These are phyloP conservation scores for Arthroderma sp. DNA, from an alignment of 2,329 filamentous ascomycete genomes.

Conservation along the genomic window DNA sequence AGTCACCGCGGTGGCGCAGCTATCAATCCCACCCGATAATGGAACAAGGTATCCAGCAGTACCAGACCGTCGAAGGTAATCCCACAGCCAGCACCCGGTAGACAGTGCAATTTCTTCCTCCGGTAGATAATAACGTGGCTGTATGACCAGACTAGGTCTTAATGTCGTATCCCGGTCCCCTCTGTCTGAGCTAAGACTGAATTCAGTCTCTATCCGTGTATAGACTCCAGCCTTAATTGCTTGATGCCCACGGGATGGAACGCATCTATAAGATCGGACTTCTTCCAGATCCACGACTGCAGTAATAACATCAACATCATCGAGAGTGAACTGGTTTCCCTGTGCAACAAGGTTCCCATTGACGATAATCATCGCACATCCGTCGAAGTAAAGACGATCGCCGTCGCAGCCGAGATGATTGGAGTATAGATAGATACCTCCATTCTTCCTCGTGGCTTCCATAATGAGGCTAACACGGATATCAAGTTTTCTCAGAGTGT, in stretches of 20 bases:
- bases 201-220: constrained; percentile 22
- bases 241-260: constrained; percentile 22
- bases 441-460: constrained; percentile 41
- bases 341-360: constrained; percentile 36
- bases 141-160: constrained; percentile 14
- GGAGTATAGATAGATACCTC: constrained; percentile 41
- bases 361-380: constrained; percentile 49
- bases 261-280: constrained; percentile 38
- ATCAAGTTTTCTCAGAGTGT: constrained; percentile 54
- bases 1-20: constrained; percentile 22
- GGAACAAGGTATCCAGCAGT: constrained; percentile 24
- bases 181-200: constrained; percentile 18
- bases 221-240: constrained; percentile 18
- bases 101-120: constrained; percentile 22
- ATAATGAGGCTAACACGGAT: constrained; percentile 50
- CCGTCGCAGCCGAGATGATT: constrained; percentile 47
- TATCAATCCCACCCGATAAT: constrained; percentile 26
- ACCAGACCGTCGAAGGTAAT: constrained; percentile 22
- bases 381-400: constrained; percentile 48
- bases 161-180: constrained; percentile 13
- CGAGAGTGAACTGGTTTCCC: constrained; percentile 33
- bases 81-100: constrained; percentile 21
- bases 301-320: constrained; percentile 51
- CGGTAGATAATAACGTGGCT: constrained; percentile 15
- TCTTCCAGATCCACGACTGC: constrained; percentile 58